A percentile compares a stretch with the other conserved stretches of the same genome.
phyloP scores from a whole-genome alignment of 352 stramenopile genomes.

The Phytophthora tubulina region DNA sequence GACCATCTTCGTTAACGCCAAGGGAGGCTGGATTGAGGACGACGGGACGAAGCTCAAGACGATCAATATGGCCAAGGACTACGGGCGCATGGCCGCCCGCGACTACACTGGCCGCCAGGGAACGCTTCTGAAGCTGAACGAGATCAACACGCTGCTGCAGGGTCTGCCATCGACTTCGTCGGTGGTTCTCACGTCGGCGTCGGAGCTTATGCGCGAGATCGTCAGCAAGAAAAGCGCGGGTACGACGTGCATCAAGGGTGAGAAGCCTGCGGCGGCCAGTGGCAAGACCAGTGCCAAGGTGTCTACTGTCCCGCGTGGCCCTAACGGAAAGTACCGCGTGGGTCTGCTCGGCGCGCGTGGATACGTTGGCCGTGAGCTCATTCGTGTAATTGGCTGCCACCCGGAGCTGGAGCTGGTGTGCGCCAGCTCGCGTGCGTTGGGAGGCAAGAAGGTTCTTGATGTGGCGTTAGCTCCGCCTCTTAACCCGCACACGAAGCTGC shows the following conservation, averaged over 20 bases:
- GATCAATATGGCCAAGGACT: constrained; percentile 88
- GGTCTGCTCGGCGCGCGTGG: constrained; percentile 86
- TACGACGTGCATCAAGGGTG: constrained; percentile 84
- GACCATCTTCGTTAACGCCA: constrained; percentile 92
- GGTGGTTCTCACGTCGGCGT: constrained; percentile 88
- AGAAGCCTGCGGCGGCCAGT: constrained; percentile 32
- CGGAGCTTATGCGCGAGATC: constrained; percentile 83
- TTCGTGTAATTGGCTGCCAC: constrained; percentile 83
- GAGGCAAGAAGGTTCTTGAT: constrained; percentile 81
- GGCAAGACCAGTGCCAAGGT: constrained; percentile 25
- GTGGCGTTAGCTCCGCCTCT: constrained; percentile 77
- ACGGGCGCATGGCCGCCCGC: constrained; percentile 72
- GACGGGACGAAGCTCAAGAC: constrained; percentile 85
- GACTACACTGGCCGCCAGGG: constrained; percentile 92
- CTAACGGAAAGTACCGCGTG: constrained; percentile 74
- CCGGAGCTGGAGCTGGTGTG: constrained; percentile 85
- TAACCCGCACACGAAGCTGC: constrained; percentile 84
- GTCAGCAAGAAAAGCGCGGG: constrained; percentile 87
- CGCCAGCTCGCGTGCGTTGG: constrained; percentile 84
- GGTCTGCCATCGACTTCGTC: constrained; percentile 81
- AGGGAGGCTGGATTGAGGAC: constrained; percentile 90
- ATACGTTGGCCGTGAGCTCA: constrained; percentile 89
- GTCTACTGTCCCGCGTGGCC: constrained; percentile 31
- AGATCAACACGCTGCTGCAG: constrained; percentile 89
- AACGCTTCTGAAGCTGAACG: constrained; percentile 93